phyloP scores from a whole-genome alignment of 169 alveolate genomes.

The Eimeria acervulina region DNA sequence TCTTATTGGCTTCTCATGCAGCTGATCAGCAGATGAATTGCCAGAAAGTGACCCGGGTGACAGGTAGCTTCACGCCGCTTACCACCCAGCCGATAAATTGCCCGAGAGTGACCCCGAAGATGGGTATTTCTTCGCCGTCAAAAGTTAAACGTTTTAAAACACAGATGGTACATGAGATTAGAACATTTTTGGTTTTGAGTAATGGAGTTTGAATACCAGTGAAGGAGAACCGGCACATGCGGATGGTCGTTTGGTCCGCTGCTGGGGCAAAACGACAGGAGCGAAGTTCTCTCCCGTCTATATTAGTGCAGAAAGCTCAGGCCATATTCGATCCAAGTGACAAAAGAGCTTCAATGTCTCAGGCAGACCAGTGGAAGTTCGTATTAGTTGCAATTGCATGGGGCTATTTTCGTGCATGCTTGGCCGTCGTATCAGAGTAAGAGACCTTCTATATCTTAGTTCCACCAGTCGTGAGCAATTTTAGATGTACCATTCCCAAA shows the following conservation, averaged over 20 bases:
- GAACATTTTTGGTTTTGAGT: neutral
- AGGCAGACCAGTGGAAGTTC: neutral
- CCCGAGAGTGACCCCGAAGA: neutral
- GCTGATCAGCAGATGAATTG: neutral
- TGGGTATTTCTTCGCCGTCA: neutral
- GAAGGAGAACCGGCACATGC: neutral
- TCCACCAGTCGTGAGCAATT: neutral
- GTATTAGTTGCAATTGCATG: neutral
- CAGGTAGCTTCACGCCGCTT: neutral
- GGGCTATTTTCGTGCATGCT: slow-evolving; percentile 38
- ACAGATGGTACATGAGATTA: neutral
- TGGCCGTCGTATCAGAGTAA: neutral
- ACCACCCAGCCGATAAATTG: neutral
- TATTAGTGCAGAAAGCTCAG: neutral
- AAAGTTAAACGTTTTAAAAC: neutral
- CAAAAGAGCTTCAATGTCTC: neutral
- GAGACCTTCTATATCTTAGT: neutral
- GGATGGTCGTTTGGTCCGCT: neutral
- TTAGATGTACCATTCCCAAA: neutral
- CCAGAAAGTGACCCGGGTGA: neutral
- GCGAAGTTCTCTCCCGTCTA: neutral
- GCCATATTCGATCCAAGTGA: neutral
- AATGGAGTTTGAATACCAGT: neutral
- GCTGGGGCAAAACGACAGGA: neutral
- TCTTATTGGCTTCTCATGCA: neutral